Evolutionary conservation across 805 yeast genomes (phyloP), one percentile per base, ranked within the genome.

Genomic region (Cyberlindnera maclurae): DNA sequence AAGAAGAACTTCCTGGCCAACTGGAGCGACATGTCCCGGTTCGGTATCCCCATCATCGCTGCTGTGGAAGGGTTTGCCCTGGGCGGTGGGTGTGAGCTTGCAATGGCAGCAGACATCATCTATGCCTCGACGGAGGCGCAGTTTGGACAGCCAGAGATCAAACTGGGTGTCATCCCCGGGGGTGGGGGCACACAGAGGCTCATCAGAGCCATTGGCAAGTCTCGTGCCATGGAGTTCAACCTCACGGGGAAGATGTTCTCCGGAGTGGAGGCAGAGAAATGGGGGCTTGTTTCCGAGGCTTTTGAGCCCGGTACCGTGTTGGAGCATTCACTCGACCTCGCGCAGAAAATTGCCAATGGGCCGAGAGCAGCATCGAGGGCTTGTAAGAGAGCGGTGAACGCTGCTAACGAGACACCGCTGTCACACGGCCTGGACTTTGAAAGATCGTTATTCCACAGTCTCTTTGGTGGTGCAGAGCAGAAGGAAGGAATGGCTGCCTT

Each of bases 1-100:
- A 57, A 56, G 34, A 43, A 44, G 28, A 57, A 62, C 44, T 66
- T 62, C 49, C 57, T 69, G 32, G 63, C 58, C 26, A 48, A 54
- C 37, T 68, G 75, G 73, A 51, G 62, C 16, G 60, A 62, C 29
- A 54, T 70, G 26, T 53, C 62, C 13, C 41, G 45, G 18, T 54
- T 65, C 44, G 57, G 58, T 42, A 67, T 71, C 54, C 79, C 79
- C n/a, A 51, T 73, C 30, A 64, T 73, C 37, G 74, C 75, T 15
- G 79, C 77, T 4, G 76, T 73, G 29, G 70, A 68, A 44, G 79
- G 79, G 10, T 71, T 55, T 45, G 77, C 77, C 12, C 63, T 73
- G 11, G 79, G 79, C 20, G 79, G 79, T 15, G 79, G 78, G 15
- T 71, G 74, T 42, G 79, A 73, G 50, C 52, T 73, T 29, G 77